These are phyloP conservation scores for Corynascus novoguineensis DNA, from an alignment of 495 filamentous ascomycete species.

Conservation along the genomic window DNA sequence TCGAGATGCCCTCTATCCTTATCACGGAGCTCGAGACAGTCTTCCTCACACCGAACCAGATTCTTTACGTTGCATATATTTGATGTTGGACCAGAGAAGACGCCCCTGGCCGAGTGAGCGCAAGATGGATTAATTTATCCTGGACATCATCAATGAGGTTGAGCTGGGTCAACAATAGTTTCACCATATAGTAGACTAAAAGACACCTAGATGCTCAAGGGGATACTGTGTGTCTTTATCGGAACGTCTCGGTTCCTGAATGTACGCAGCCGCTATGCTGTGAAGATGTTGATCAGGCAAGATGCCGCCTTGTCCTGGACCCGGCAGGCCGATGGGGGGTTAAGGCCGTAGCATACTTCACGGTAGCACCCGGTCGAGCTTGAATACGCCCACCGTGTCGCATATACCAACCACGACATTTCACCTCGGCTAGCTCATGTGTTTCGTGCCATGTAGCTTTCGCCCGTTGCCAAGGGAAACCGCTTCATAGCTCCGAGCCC, in stretches of 20 bases:
- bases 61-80: no score
- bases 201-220: no score
- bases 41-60: no score
- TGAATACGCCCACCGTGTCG: slow-evolving; percentile 12
- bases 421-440: neutral
- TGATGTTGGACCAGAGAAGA: no score
- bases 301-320: slow-evolving; percentile 1
- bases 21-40: no score
- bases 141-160: no score
- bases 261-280: slow-evolving; percentile 19
- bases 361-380: slow-evolving; percentile 17
- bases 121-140: no score
- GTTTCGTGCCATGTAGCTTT: slow-evolving; percentile 2
- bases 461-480: slow-evolving; percentile 7
- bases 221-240: no score
- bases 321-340: neutral
- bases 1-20: no score
- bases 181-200: no score
- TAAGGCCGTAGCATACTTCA: slow-evolving; percentile 27
- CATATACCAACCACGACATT: slow-evolving; percentile 9
- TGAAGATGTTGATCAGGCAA: neutral
- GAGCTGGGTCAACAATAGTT: slow-evolving; percentile 5
- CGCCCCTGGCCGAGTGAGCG: no score
- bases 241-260: slow-evolving; percentile 8
- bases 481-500: slow-evolving; percentile 4